These are phyloP conservation scores for Leccinum pachyderme DNA, from an alignment of 1,284 basidiomycete genomes.

Conservation along the genomic window DNA sequence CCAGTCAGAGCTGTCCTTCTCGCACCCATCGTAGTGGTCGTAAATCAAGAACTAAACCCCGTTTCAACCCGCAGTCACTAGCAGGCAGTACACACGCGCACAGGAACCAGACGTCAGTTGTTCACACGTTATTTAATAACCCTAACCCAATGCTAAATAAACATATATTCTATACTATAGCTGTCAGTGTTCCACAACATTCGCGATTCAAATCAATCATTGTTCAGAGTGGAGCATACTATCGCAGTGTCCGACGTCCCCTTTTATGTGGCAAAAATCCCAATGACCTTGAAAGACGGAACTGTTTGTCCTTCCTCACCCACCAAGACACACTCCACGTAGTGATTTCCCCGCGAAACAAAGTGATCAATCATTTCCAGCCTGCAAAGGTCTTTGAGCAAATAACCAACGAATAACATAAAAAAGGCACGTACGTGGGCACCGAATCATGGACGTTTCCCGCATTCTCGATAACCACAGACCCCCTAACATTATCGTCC, in stretches of 20 bases:
- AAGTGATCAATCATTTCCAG: conserved; percentile 76
- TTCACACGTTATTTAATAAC: conserved; percentile 24
- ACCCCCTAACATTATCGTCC: conserved; percentile 70
- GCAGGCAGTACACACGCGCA: background rate
- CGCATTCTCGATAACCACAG: conserved; percentile 62
- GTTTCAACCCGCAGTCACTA: conserved; percentile 1
- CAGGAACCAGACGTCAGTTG: conserved; percentile 20
- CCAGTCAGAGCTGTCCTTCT: conserved; percentile 16
- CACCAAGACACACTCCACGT: conserved; percentile 77
- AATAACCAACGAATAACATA: background rate
- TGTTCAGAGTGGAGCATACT: background rate
- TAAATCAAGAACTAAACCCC: background rate
- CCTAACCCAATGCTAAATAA: background rate
- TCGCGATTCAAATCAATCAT: background rate
- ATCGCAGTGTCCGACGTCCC: background rate
- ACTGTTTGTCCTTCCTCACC: conserved; percentile 78
- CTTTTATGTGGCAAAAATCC: conserved; percentile 68
- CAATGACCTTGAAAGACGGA: conserved; percentile 81
- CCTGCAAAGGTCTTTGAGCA: conserved; percentile 38
- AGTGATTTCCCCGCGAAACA: conserved; percentile 79
- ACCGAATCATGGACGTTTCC: conserved; percentile 48
- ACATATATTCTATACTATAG: background rate
- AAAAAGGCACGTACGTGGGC: conserved; percentile 50
- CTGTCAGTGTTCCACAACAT: background rate
- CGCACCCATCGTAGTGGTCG: conserved; percentile 12